A percentile compares a stretch with the other conserved stretches of the same genome.
Evolutionary conservation across 495 filamentous ascomycete genomes (phyloP).

Genomic region (Letharia lupina): DNA sequence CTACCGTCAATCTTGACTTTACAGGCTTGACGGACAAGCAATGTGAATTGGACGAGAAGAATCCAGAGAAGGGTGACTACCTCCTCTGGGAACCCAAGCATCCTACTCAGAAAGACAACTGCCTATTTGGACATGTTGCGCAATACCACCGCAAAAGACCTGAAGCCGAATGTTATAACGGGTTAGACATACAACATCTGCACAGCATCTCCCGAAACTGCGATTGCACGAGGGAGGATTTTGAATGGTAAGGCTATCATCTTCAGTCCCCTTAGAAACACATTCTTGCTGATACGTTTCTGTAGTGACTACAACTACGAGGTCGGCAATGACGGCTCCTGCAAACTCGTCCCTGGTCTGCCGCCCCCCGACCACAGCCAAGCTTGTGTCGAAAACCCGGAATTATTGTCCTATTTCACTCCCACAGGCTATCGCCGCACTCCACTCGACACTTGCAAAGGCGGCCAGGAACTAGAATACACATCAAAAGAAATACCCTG

Average conservation of each 20-base stretch:
- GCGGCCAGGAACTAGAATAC: conserved; percentile 63
- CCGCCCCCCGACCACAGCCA: conserved; percentile 54
- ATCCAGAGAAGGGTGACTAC: conserved; percentile 55
- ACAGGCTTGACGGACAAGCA: conserved; percentile 57
- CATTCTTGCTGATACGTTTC: conserved; percentile 22
- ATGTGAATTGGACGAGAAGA: conserved; percentile 60
- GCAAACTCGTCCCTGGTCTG: conserved; percentile 63
- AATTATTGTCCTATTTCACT: conserved; percentile 63
- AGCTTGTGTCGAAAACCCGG: conserved; percentile 58
- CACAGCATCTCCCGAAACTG: conserved; percentile 66
- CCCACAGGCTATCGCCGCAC: conserved; percentile 87
- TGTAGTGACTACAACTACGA: conserved; percentile 90
- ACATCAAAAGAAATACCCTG: conserved; percentile 50
- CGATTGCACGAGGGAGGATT: conserved; percentile 73
- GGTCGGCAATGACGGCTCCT: conserved; percentile 63
- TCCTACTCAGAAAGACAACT: conserved; percentile 63
- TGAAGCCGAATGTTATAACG: conserved; percentile 68
- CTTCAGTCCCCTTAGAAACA: neutral
- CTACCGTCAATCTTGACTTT: conserved; percentile 81
- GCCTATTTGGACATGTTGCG: conserved; percentile 84
- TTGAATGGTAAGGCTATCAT: conserved; percentile 69
- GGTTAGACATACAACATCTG: conserved; percentile 53
- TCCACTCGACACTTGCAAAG: conserved; percentile 75
- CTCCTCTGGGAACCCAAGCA: conserved; percentile 77
- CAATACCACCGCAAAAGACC: conserved; percentile 84